Conservation (phyloP, 2,329 filamentous ascomycete genomes). For the Emmonsia crescens region DNA sequence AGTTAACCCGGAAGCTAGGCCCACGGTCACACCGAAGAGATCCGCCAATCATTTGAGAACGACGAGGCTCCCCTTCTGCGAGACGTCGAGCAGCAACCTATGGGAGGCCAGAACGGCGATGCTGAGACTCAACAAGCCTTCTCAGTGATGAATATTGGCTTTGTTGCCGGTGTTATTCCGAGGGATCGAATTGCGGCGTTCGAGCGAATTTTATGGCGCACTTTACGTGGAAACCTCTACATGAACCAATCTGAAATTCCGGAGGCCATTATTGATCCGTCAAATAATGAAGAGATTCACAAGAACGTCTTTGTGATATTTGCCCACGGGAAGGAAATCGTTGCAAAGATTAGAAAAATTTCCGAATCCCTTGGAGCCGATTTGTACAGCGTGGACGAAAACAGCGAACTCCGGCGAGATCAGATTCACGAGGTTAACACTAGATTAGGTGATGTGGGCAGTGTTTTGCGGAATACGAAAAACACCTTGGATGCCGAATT, state of each 20-base stretch:
- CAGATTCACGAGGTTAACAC: slow-evolving; percentile 97
- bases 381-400: slow-evolving; percentile 94
- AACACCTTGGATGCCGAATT: slow-evolving; percentile 86
- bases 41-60: slow-evolving; percentile 72
- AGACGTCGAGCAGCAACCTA: slow-evolving; percentile 74
- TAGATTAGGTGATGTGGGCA: slow-evolving; percentile 78
- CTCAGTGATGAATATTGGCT: slow-evolving; percentile 97
- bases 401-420: slow-evolving; percentile 85
- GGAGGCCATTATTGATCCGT: slow-evolving; percentile 81
- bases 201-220: slow-evolving; percentile 95
- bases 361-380: slow-evolving; percentile 94
- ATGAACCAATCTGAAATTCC: slow-evolving; percentile 99
- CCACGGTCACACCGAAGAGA: slow-evolving; percentile 93
- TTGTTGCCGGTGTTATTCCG: slow-evolving; percentile 90
- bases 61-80: slow-evolving; percentile 89
- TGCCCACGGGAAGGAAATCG: slow-evolving; percentile 93
- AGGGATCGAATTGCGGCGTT: slow-evolving; percentile 89
- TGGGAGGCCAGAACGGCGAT: slow-evolving; percentile 49
- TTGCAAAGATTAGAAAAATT: slow-evolving; percentile 98
- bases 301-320: slow-evolving; percentile 99
- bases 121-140: slow-evolving; percentile 61
- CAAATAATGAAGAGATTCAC: slow-evolving; percentile 80
- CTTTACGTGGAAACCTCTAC: slow-evolving; percentile 92
- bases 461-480: slow-evolving; percentile 90
- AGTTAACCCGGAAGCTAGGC: slow-evolving; percentile 39